Evolutionary conservation across 352 stramenopile genomes (phyloP).

Genomic region (Phytophthora brassicae): DNA sequence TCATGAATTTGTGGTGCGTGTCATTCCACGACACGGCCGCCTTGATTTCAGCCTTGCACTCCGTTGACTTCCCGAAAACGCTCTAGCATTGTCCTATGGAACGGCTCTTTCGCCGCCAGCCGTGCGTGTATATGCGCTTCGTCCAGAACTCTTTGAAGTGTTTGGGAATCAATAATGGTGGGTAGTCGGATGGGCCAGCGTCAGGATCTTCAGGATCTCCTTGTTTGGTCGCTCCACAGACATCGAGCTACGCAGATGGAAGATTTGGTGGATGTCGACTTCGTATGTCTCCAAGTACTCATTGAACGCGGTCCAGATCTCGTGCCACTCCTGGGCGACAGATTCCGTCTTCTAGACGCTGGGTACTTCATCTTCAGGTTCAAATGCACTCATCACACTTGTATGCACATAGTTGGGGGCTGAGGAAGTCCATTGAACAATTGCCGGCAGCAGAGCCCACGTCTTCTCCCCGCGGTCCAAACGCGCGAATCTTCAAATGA

Average conservation of each 20-base stretch:
- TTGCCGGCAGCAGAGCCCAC: not conserved
- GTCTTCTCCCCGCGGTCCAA: not conserved
- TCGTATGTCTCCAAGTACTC: slow-evolving; percentile 2
- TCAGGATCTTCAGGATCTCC: not conserved
- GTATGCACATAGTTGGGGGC: not conserved
- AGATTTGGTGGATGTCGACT: slow-evolving; percentile 4
- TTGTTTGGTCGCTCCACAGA: slow-evolving; percentile 2
- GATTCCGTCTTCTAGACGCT: not conserved
- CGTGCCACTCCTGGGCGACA: slow-evolving; percentile 11
- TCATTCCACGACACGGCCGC: slow-evolving; percentile 2
- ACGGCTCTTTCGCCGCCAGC: slow-evolving; percentile 3
- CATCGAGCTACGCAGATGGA: not conserved
- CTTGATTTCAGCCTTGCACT: slow-evolving; percentile 4
- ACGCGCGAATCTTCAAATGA: not conserved
- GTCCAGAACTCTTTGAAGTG: slow-evolving; percentile 5
- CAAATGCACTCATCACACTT: not conserved
- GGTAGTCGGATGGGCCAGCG: not conserved
- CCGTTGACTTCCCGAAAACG: slow-evolving; percentile 7
- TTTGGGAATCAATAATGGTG: not conserved
- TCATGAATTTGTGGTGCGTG: not conserved
- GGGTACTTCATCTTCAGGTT: slow-evolving; percentile 6
- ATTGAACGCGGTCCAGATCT: not conserved
- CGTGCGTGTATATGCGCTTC: slow-evolving; percentile 5
- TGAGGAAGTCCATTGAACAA: not conserved
- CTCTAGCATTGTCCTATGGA: slow-evolving; percentile 2